phyloP scores from a whole-genome alignment of 306 rosid genomes.

The Aeschynomene evenia region DNA sequence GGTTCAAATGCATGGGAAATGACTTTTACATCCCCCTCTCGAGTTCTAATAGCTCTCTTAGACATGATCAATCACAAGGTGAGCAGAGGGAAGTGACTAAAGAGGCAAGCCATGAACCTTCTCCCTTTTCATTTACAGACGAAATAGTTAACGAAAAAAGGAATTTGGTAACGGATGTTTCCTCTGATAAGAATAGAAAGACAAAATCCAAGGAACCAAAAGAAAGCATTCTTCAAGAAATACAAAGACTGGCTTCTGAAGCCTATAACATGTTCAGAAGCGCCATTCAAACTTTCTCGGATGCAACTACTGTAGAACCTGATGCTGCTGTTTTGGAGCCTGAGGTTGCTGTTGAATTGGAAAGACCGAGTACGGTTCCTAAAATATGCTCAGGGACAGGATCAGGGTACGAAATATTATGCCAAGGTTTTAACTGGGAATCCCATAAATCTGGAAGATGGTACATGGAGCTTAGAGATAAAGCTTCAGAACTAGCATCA shows the following conservation, averaged over 20 bases:
- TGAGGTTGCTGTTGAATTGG: not conserved
- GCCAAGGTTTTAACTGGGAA: slow-evolving; percentile 97
- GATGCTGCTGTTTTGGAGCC: slow-evolving; percentile 26
- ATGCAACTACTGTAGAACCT: slow-evolving; percentile 38
- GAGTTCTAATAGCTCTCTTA: slow-evolving; percentile 37
- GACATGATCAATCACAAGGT: slow-evolving; percentile 31
- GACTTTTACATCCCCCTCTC: slow-evolving; percentile 73
- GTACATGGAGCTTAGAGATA: slow-evolving; percentile 68
- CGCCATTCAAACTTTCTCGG: slow-evolving; percentile 48
- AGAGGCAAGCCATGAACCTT: slow-evolving; percentile 34
- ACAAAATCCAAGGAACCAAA: slow-evolving; percentile 53
- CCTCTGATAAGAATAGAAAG: slow-evolving; percentile 46
- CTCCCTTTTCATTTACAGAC: slow-evolving; percentile 40
- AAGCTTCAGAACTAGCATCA: slow-evolving; percentile 61
- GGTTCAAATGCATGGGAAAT: slow-evolving; percentile 65
- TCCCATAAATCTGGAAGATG: slow-evolving; percentile 81
- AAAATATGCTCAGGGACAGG: slow-evolving; percentile 61
- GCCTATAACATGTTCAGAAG: slow-evolving; percentile 76
- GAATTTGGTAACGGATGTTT: slow-evolving; percentile 51
- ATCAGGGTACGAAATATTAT: slow-evolving; percentile 74
- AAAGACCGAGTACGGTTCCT: slow-evolving; percentile 16
- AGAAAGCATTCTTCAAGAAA: slow-evolving; percentile 67
- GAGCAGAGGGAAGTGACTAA: slow-evolving; percentile 34
- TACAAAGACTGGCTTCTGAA: slow-evolving; percentile 81
- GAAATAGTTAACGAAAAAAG: slow-evolving; percentile 60